These are phyloP conservation scores for Echria macrotheca DNA, from an alignment of 495 filamentous ascomycete species.

Conservation along the genomic window DNA sequence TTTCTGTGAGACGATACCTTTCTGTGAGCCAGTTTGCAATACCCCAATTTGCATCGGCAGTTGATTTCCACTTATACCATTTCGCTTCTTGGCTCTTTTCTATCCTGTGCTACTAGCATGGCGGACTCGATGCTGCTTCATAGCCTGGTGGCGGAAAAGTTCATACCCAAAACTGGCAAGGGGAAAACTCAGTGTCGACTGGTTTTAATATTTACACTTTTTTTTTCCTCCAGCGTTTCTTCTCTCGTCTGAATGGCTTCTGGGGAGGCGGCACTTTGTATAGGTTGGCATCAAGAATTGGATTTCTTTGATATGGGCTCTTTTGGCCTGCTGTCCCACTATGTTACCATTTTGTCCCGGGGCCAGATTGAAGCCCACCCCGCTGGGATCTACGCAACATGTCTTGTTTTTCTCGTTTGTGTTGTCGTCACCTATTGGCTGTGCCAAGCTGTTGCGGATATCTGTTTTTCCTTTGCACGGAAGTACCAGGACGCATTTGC, in stretches of 20 bases:
- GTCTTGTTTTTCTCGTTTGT: too few relatives aligned
- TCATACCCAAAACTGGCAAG: constrained; percentile 20
- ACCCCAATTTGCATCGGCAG: constrained; percentile 7
- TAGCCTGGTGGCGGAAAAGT: constrained; percentile 15
- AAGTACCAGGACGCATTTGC: too few relatives aligned
- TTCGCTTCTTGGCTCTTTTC: constrained; percentile 3
- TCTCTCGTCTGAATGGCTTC: constrained; percentile 1
- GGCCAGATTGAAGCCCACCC: too few relatives aligned
- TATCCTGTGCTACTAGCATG: constrained; percentile 16
- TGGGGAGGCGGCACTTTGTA: constrained; percentile 3
- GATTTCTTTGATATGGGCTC: background rate
- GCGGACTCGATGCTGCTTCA: constrained; percentile 10
- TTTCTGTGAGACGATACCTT: constrained; percentile 12
- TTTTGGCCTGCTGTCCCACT: background rate
- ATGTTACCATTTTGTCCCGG: background rate
- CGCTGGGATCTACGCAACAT: too few relatives aligned
- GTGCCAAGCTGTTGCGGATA: too few relatives aligned
- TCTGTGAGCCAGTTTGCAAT: constrained; percentile 2
- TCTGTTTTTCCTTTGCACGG: too few relatives aligned
- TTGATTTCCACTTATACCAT: constrained; percentile 3
- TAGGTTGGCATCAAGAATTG: background rate
- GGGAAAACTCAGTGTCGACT: constrained; percentile 12
- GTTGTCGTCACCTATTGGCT: too few relatives aligned
- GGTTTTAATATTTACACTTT: constrained; percentile 13
- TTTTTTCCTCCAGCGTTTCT: background rate